Conservation (phyloP, 148 eudicot genomes). For the Camellia japonica region DNA sequence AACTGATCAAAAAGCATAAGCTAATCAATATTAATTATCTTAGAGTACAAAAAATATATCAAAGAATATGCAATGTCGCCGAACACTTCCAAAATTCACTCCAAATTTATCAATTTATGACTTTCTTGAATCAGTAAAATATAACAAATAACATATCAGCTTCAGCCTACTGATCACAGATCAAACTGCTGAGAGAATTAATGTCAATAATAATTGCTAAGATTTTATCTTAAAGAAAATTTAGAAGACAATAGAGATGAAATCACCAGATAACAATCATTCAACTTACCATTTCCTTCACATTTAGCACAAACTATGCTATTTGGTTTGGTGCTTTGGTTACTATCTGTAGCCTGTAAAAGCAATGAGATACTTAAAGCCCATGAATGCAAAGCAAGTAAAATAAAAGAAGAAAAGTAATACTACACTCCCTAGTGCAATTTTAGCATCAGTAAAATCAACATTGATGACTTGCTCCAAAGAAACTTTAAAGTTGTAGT, state of each 20-base stretch:
- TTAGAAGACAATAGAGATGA: background rate
- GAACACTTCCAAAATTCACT: background rate
- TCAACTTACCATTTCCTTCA: conserved; percentile 47
- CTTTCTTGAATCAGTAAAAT: background rate
- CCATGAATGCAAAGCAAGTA: background rate
- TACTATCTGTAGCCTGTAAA: conserved; percentile 28
- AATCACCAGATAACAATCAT: background rate
- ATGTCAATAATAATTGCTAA: background rate
- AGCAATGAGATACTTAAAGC: background rate
- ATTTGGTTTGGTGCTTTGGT: conserved; percentile 23
- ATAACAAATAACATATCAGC: background rate
- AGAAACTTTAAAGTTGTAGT: background rate
- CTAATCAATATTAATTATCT: background rate
- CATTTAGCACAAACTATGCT: conserved; percentile 43
- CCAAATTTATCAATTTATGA: background rate
- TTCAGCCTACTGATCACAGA: background rate
- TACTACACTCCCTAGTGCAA: background rate
- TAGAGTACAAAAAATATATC: background rate
- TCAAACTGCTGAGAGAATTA: background rate
- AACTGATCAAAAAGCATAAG: background rate
- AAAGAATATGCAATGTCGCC: conserved; percentile 2
- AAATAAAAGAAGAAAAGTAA: background rate
- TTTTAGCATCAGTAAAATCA: background rate
- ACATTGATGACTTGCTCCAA: background rate
- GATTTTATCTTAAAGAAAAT: background rate